Evolutionary conservation across 164 flowering plant species (phyloP), one percentile per base, ranked within the genome.

Genomic region (Aristolochia fimbriata): DNA sequence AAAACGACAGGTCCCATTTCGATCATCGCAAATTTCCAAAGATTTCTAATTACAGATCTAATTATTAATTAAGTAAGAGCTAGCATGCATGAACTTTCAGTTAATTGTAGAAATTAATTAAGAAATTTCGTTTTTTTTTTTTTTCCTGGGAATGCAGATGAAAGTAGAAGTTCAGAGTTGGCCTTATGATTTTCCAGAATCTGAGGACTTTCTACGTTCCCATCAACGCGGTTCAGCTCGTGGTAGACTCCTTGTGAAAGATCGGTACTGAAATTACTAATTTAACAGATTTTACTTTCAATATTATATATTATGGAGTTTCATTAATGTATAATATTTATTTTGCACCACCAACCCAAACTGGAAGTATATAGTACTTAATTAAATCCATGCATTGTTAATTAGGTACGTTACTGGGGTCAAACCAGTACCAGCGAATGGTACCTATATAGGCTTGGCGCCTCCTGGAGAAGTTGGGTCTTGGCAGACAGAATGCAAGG

Each of bases 401-500:
- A n/a, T n/a, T 37, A 89, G 91, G 74, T 79, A 59, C 45, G 23
- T 73, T 16, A 65, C 64, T 57, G 63, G 81, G 19, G 77, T 72
- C 12, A 9, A 47, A 2, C 12, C 45, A 47, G 64, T 79, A 45
- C 57, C 76, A 3, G 96, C 83, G 2, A 47, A 59, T 17, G 78
- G 71, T 31, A 93, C 91, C 19, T 84, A 77, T 62, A 78, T 92
- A 1, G 98, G 98, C 1, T 67, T 92, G 64, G 96, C 98, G 57
- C 70, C 72, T 7, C 95, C 85, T 0, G 96, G 95, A 49, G 79
- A 79, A 4, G 78, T 52, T 12, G 96, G 92, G 55, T 85, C 95
- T 33, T 92, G 92, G 92, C 96, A 92, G 72, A 83, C 73, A 65
- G 88, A 88, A 74, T 61, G 70, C 80, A 88, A 91, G 96, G 97